These are phyloP conservation scores for Monosporascus sp. DNA, from an alignment of 2,329 filamentous ascomycete species.

Conservation along the genomic window DNA sequence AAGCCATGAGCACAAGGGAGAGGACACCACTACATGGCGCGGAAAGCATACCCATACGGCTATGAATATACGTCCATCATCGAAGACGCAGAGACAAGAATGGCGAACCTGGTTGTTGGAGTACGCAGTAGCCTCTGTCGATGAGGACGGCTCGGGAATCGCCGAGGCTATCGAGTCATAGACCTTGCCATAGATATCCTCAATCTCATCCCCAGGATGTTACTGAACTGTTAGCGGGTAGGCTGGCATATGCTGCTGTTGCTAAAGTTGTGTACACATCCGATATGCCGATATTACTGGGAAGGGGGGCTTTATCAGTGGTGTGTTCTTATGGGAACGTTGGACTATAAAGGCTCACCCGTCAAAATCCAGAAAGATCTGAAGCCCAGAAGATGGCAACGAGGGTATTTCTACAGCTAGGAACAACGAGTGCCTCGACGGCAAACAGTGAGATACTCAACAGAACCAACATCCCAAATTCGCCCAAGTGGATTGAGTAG, in stretches of 20 bases:
- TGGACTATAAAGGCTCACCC: no score
- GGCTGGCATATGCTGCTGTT: slow-evolving; percentile 6
- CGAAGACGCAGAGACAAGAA: no score
- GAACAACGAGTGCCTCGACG: no score
- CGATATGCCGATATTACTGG: slow-evolving; percentile 4
- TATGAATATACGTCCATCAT: no score
- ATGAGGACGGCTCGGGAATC: slow-evolving; percentile 1
- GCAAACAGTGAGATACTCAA: no score
- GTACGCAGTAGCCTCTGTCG: slow-evolving; percentile 3
- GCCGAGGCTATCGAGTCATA: slow-evolving; percentile 3
- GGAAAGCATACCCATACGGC: background rate
- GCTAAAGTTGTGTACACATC: slow-evolving; percentile 6
- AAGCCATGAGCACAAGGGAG: slow-evolving; percentile 6
- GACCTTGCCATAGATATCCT: slow-evolving; percentile 3
- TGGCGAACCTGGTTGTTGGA: slow-evolving; percentile 2
- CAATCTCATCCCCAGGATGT: slow-evolving; percentile 8
- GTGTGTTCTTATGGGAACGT: no score
- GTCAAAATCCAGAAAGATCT: no score
- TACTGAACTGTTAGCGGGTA: slow-evolving; percentile 5
- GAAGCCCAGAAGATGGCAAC: no score
- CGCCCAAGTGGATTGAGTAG: no score
- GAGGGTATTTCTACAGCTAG: no score
- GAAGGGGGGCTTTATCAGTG: no score
- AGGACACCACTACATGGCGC: slow-evolving; percentile 6
- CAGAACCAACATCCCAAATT: no score